These are phyloP conservation scores for Pyracantha coccinea DNA, from an alignment of 331 rosid genomes.

Conservation along the genomic window DNA sequence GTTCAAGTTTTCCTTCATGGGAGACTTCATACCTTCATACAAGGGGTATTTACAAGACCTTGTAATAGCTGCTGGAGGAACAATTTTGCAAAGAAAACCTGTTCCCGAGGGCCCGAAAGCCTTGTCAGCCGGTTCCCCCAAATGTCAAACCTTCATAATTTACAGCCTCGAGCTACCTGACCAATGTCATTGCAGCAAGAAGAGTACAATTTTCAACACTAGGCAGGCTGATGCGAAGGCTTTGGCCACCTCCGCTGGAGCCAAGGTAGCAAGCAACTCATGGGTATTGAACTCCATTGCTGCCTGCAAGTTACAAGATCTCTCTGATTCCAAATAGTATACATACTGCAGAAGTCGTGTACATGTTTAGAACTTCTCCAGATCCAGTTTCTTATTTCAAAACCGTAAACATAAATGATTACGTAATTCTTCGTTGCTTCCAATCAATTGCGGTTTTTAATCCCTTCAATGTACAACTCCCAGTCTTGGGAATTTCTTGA, in stretches of 20 bases:
- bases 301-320: slow-evolving; percentile 61
- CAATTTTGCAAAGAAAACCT: slow-evolving; percentile 75
- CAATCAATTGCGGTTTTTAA: background rate
- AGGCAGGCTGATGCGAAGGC: slow-evolving; percentile 51
- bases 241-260: slow-evolving; percentile 56
- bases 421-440: background rate
- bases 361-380: slow-evolving; percentile 6
- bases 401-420: background rate
- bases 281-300: slow-evolving; percentile 89
- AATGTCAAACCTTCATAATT: slow-evolving; percentile 45
- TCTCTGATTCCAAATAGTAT: slow-evolving; percentile 20
- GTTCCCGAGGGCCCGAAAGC: slow-evolving; percentile 26
- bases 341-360: slow-evolving; percentile 3
- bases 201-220: slow-evolving; percentile 20
- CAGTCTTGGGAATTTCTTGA: background rate
- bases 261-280: slow-evolving; percentile 60
- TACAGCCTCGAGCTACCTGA: slow-evolving; percentile 73
- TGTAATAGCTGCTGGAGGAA: slow-evolving; percentile 80
- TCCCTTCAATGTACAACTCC: background rate
- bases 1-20: slow-evolving; percentile 66
- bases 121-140: slow-evolving; percentile 15
- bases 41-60: slow-evolving; percentile 80
- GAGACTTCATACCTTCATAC: slow-evolving; percentile 58
- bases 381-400: background rate
- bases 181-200: slow-evolving; percentile 27